A percentile compares a stretch with the other conserved stretches of the same genome.
These are phyloP conservation scores for Sorghum bicolor DNA, from an alignment of 176 grass and related monocot genomes.

Conservation along the genomic window Sorghum_bicolor_NCBIv3 NC_012870.2:54033501-54034000, in stretches of 20 bases:
- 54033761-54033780: background rate
- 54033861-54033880: background rate
- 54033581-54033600: conserved; percentile 70
- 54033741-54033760: background rate
- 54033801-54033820: background rate
- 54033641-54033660: conserved; percentile 34
- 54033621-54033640: conserved; percentile 30
- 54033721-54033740: background rate
- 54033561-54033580: conserved; percentile 51
- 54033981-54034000: background rate
- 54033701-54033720: too few species aligned
- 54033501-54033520: background rate
- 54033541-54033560: conserved; percentile 45
- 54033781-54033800: background rate
- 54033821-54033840: background rate
- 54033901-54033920: background rate
- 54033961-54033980: background rate
- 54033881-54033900: background rate
- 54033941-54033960: background rate
- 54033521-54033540: conserved; percentile 40
- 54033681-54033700: background rate
- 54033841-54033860: background rate
- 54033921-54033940: background rate
- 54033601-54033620: conserved; percentile 43
- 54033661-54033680: conserved; percentile 19